A percentile compares a stretch with the other conserved stretches of the same genome.
Evolutionary conservation across 2,329 filamentous ascomycete species (phyloP).

Genomic region (Simplicillium aogashimaense): DNA sequence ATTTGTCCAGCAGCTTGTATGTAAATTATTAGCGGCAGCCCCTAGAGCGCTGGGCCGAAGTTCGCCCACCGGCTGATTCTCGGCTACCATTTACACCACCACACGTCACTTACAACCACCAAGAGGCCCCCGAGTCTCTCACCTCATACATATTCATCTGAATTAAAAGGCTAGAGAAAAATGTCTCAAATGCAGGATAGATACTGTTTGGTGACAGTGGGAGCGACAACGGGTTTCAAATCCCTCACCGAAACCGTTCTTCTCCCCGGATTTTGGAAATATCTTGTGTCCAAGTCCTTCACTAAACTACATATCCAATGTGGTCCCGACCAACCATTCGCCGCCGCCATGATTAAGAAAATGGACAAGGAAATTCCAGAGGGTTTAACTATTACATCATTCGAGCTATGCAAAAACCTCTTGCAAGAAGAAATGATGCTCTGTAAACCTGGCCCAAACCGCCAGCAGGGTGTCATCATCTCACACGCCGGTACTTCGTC

Average conservation of each 20-base stretch:
- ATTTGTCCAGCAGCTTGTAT: no score
- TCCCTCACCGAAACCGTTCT: slow-evolving; percentile 59
- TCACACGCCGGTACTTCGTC: slow-evolving; percentile 69
- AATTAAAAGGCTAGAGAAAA: neutral
- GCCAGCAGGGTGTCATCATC: slow-evolving; percentile 63
- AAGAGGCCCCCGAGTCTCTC: no score
- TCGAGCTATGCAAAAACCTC: slow-evolving; percentile 22
- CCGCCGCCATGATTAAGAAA: slow-evolving; percentile 12
- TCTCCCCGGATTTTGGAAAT: slow-evolving; percentile 48
- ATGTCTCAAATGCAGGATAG: slow-evolving; percentile 11
- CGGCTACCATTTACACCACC: slow-evolving; percentile 5
- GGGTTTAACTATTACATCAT: slow-evolving; percentile 17
- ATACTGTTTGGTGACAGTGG: slow-evolving; percentile 78
- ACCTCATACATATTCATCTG: neutral
- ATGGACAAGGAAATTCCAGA: slow-evolving; percentile 14
- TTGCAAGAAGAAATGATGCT: slow-evolving; percentile 39
- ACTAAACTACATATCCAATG: slow-evolving; percentile 72
- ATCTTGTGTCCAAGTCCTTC: slow-evolving; percentile 51
- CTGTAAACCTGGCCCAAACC: slow-evolving; percentile 35
- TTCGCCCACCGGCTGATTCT: neutral
- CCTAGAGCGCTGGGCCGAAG: slow-evolving; percentile 2
- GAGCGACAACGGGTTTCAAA: slow-evolving; percentile 79
- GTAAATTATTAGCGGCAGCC: no score
- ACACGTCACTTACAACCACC: slow-evolving; percentile 1
- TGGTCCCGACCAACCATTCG: slow-evolving; percentile 50